Base-by-base conservation (phyloP, 495 filamentous ascomycete species). In the Glonium stellatum region DNA sequence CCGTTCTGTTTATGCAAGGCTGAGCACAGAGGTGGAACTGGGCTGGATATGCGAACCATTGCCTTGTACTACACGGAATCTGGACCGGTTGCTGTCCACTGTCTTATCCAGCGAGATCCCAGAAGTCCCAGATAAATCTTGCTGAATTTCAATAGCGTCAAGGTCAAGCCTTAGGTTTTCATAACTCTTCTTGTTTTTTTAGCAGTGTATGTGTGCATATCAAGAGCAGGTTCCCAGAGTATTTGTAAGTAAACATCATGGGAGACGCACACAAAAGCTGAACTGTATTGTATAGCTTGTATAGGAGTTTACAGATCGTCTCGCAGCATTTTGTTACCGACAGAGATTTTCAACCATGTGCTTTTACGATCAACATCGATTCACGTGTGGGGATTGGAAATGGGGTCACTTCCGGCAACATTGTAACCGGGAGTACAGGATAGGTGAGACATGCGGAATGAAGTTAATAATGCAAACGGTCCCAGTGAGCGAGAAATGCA, bases 381-480 rank as follows among this genome's bases (percentile, higher is more conserved):
- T 80, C 76, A 62, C 50, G 46, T 98, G 93, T 76, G 86, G 86
- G 68, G 92, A 93, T 79, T 97, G 85, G 84, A 92, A 92, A 74
- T 98, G 95, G 93, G 88, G 89, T 66, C 85, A 85, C 73, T 97
- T 97, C 80, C 85, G 88, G 61, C 82, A 92, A 73, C 93, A 96
- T 65, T 98, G 95, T 82, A 85, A 87, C 72, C 87, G 87, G 75
- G 93, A 98, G 70, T 96, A 97, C 78, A 89, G 95, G 67, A 96
- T 87, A 49, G 93, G 93, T 70, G 93, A 98, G 80, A 97, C 93
- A 44, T 98, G 93, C 76, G 93, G 93, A 66, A 90, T 96, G 79
- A 93, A 87, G 78, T 84, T 97, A 69, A 86, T 96, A 70, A 83
- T 83, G 77, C 72, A 85, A 76, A 83, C 88, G 71, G 68, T 80